Evolutionary conservation across 2,329 filamentous ascomycete genomes (phyloP).

Genomic region (Pestalotiopsis sp.): DNA sequence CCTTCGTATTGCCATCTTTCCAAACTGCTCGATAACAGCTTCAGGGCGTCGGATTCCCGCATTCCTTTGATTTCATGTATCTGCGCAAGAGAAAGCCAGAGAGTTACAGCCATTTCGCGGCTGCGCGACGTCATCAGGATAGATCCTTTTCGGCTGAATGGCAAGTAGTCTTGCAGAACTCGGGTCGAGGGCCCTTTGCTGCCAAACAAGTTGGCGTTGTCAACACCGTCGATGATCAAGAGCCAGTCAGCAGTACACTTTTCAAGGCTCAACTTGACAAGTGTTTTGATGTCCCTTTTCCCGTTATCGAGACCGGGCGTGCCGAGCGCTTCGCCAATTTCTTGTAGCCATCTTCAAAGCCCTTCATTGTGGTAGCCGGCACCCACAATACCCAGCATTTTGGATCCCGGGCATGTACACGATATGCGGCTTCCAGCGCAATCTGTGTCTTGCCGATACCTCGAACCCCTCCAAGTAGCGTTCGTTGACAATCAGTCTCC

Average conservation of each 20-base stretch:
- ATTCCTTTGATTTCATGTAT: background rate
- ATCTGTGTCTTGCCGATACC: conserved; percentile 39
- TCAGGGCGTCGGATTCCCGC: background rate
- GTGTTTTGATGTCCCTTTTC: conserved; percentile 33
- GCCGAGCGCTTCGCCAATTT: conserved; percentile 30
- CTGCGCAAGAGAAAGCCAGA: too few relatives aligned
- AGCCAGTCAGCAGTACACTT: conserved; percentile 35
- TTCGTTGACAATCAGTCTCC: conserved; percentile 24
- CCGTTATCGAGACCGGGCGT: conserved; percentile 32
- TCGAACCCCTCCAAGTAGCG: conserved; percentile 18
- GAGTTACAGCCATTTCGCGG: too few relatives aligned
- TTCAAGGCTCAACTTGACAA: conserved; percentile 36
- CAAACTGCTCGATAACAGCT: background rate
- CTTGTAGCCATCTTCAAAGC: conserved; percentile 36
- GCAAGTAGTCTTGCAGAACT: conserved; percentile 27
- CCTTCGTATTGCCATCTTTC: conserved; percentile 4
- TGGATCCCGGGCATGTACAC: conserved; percentile 21
- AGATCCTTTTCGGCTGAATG: conserved; percentile 27
- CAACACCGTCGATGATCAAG: conserved; percentile 45
- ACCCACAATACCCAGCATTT: conserved; percentile 45
- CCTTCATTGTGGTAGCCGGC: conserved; percentile 25
- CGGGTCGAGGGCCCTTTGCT: conserved; percentile 10
- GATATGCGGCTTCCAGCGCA: conserved; percentile 35
- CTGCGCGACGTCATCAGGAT: conserved; percentile 31
- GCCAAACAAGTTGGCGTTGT: conserved; percentile 33